These are phyloP conservation scores for Tulasnella sp. DNA, from an alignment of 768 basidiomycete species.

Conservation along the genomic window DNA sequence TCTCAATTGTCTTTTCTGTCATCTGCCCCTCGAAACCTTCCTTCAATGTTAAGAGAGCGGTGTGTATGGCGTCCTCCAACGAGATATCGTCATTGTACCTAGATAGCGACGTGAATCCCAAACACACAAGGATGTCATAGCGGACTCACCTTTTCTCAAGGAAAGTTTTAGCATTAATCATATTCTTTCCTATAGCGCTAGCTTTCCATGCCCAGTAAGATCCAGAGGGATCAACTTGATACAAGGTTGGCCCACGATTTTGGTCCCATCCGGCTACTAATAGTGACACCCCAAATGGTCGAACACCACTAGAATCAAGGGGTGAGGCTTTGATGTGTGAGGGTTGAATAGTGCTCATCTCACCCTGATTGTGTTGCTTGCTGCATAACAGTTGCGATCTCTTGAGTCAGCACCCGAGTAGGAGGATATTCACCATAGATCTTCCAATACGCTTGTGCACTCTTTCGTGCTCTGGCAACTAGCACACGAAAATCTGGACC, in stretches of 20 bases:
- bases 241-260: slow-evolving; percentile 89
- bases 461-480: slow-evolving; percentile 88
- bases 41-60: slow-evolving; percentile 91
- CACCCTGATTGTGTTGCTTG: slow-evolving; percentile 98
- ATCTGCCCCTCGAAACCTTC: slow-evolving; percentile 99
- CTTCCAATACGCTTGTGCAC: slow-evolving; percentile 99
- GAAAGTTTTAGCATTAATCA: slow-evolving; percentile 99
- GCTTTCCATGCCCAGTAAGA: slow-evolving; percentile 99
- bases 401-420: slow-evolving; percentile 89
- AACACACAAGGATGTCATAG: not conserved
- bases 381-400: slow-evolving; percentile 97
- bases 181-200: slow-evolving; percentile 98
- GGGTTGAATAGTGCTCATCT: no score
- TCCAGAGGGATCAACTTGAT: slow-evolving; percentile 98
- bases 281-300: slow-evolving; percentile 96
- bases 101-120: not conserved
- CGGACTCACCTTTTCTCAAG: slow-evolving; percentile 82
- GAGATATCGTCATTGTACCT: slow-evolving; percentile 99
- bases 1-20: slow-evolving; percentile 99
- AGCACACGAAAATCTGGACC: slow-evolving; percentile 96
- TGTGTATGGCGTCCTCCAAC: slow-evolving; percentile 96
- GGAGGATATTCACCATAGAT: slow-evolving; percentile 97
- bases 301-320: slow-evolving; percentile 62
- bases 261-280: slow-evolving; percentile 95
- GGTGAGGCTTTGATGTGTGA: no score